Base-by-base conservation (phyloP, 1,139 yeast species). In the Eremothecium sinecaudum region DNA sequence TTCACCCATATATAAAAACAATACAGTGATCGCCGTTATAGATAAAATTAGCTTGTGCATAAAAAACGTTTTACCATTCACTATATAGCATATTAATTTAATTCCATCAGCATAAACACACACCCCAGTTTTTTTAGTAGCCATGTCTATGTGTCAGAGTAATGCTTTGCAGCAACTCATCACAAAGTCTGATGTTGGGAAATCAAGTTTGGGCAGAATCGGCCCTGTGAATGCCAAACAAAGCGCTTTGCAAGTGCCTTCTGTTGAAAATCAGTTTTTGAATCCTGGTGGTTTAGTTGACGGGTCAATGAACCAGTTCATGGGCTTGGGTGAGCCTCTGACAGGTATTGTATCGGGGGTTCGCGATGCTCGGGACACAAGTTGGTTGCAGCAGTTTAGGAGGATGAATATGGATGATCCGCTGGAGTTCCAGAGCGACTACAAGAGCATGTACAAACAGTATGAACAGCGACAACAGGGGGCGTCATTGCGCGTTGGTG, bases 341-440 rank as follows among this genome's bases (percentile, higher is more conserved):
- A 14, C 23, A 13, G 25, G 24, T 12, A 18, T 25, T 7, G 25
- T 18, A 9, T 14, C 18, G 24, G 27, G 16, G 24, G 6, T 7
- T 19, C 15, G 30, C 18, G 28, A 28, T 20, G 34, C 27, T 3
- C 4, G 10, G 28, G 17, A 24, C n/a, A 5, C 21, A 11, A 13
- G 30, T 9, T 48, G 54, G 53, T 18, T 47, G 10, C 33, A 41
- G n/a, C 50, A 52, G 34, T 49, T 53, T 16, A 38, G 51, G 2
- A 34, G 46, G 3, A 47, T 53, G 46, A 38, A 42, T 26, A 38
- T 53, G 10, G 39, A 42, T 12, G 59, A 53, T 33, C 50, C 53
- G n/a, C 13, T 46, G 33, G 56, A 50, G 37, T 51, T 50, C 27
- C 40, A 46, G 24, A 36, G 41, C 15, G 51, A 50, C 18, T 53